Conservation (phyloP, 768 basidiomycete genomes). For the Neoboletus brunneissimus region DNA sequence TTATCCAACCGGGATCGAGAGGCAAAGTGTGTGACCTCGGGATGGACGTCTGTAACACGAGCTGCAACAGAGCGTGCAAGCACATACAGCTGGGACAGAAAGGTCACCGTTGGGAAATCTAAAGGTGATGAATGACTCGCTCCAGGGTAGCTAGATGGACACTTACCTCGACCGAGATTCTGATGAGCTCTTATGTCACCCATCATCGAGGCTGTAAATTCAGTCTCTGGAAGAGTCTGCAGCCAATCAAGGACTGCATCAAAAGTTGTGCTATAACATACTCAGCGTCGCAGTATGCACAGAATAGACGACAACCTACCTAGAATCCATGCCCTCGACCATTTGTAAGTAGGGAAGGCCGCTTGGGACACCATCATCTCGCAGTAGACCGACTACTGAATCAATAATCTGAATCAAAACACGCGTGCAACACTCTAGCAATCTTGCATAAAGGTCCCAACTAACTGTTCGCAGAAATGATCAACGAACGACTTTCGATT, state of each 20-base stretch:
- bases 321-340: conserved; percentile 35
- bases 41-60: conserved; percentile 8
- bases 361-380: conserved; percentile 19
- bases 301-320: conserved; percentile 31
- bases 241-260: conserved; percentile 27
- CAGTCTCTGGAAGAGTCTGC: conserved; percentile 19
- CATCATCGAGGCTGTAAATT: conserved; percentile 12
- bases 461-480: conserved; percentile 41
- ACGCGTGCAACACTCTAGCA: conserved; percentile 40
- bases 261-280: conserved; percentile 21
- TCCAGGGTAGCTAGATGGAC: not conserved
- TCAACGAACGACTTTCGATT: not conserved
- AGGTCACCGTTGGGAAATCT: conserved; percentile 40
- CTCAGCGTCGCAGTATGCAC: not conserved
- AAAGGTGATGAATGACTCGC: not conserved
- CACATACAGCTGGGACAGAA: conserved; percentile 48
- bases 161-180: conserved; percentile 27
- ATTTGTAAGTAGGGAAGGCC: conserved; percentile 38
- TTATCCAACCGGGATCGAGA: conserved; percentile 23
- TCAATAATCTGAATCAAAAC: conserved; percentile 41
- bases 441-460: conserved; percentile 50
- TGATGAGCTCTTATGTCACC: conserved; percentile 27
- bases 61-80: conserved; percentile 37
- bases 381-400: conserved; percentile 31
- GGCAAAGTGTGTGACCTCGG: conserved; percentile 8